Evolutionary conservation across 2,329 filamentous ascomycete genomes (phyloP).

Genomic region (Alternaria metachromatica): DNA sequence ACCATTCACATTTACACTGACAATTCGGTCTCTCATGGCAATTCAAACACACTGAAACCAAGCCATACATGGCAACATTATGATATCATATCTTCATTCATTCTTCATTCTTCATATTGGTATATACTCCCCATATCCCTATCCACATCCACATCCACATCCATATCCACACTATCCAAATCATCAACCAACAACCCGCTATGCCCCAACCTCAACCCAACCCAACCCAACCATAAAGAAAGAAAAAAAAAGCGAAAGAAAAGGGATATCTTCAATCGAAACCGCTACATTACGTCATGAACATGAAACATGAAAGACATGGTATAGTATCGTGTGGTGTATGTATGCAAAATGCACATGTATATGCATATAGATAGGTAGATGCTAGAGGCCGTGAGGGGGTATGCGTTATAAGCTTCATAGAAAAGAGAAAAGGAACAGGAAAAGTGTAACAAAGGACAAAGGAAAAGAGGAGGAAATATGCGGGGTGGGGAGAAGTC

Average conservation of each 20-base stretch:
- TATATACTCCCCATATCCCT: background rate
- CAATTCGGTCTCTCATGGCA: background rate
- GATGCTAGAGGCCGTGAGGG: background rate
- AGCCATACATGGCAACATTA: fast-evolving
- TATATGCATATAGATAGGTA: background rate
- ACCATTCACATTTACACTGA: background rate
- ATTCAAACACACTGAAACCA: background rate
- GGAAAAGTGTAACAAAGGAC: background rate
- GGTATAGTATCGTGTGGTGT: background rate
- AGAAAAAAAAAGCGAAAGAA: background rate
- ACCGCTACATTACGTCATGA: slow-evolving; percentile 7
- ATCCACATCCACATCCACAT: no score
- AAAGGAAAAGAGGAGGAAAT: background rate
- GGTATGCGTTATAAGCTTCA: background rate
- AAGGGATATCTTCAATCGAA: background rate
- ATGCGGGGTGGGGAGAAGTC: background rate
- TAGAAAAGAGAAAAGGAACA: background rate
- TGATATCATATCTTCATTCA: background rate
- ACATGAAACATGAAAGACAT: background rate
- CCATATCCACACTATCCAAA: background rate
- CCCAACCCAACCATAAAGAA: background rate
- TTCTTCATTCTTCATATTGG: background rate
- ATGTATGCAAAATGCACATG: background rate
- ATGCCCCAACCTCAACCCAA: no score
- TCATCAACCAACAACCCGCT: no score